Base-by-base conservation (phyloP, 2,329 filamentous ascomycete genomes). In the Talaromyces sp. region DNA sequence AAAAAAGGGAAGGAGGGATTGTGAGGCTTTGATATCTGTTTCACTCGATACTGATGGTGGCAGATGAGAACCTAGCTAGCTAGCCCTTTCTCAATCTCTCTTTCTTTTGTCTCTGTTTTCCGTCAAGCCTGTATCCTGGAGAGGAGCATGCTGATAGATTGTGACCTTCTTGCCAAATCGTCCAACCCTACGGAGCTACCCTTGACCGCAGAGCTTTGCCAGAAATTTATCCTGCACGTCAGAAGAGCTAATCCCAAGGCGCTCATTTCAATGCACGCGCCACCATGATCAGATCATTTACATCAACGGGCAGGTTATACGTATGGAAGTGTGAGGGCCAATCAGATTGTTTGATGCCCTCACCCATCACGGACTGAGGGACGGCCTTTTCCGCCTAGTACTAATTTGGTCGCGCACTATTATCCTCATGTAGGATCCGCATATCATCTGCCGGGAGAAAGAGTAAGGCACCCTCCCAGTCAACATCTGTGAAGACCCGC, bases 1-100 rank as follows among this genome's bases (percentile, higher is more conserved):
- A 33, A 14, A 22, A 56, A 37, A 19, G 50, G 16, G 22, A 37
- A 56, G 33, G 33, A 37, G 52, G 64, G 64, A 62, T 54, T 16
- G 33, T 62, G 43, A 58, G 50, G 60, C 52, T 31, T 68, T 70
- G 70, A 71, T 73, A 73, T 71, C 67, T 68, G 65, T 71, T 72
- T 69, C 64, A 63, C 66, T 56, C 54, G 48, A 60, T 58, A 52
- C 54, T 57, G 48, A 39, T 47, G 19, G 47, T 31, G 14, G 52
- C 1, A 57, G 43, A 58, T 19, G 19, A 47, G 61, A 66, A 31
- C 47, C 58, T 65, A 45, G 54, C 47, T 64, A 52, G 52, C 33
- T 66, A 43, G 22, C 56, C 45, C 37, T 33, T 31, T 59, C 27
- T 45, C 31, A 16, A n/a, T 60, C 31, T 64, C 11, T 35, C 47